phyloP scores from a whole-genome alignment of 2,329 filamentous ascomycete genomes.

The Nothophoma quercina region DNA sequence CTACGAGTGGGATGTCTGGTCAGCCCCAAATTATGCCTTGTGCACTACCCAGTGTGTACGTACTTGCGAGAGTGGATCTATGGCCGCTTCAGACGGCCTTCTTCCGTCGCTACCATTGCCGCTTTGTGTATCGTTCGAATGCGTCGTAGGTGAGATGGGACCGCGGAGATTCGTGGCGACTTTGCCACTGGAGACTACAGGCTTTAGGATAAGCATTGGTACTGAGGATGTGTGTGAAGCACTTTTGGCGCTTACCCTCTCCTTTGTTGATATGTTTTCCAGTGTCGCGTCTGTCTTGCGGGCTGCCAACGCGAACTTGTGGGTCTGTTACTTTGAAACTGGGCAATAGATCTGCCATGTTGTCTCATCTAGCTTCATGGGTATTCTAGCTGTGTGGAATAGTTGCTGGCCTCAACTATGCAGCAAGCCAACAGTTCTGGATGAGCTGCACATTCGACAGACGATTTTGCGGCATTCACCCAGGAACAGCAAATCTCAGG shows the following conservation, averaged over 20 bases:
- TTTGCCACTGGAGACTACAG: conserved; percentile 38
- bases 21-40: conserved; percentile 19
- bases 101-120: conserved; percentile 24
- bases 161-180: conserved; percentile 37
- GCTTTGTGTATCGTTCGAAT: conserved; percentile 30
- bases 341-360: conserved; percentile 51
- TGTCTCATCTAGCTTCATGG: conserved; percentile 25
- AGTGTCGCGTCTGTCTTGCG: conserved; percentile 40
- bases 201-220: conserved; percentile 26
- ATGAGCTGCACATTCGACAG: not conserved
- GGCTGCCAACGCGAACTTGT: conserved; percentile 38
- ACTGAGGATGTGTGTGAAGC: conserved; percentile 14
- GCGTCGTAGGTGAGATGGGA: conserved; percentile 30
- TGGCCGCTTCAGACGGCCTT: conserved; percentile 52
- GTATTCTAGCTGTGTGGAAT: conserved; percentile 3
- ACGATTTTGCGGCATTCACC: conserved; percentile 1
- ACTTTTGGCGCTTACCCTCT: conserved; percentile 28
- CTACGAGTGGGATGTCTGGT: conserved; percentile 39
- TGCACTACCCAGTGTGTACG: conserved; percentile 33
- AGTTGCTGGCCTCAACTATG: not conserved
- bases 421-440: not conserved
- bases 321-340: conserved; percentile 56
- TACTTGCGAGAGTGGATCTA: conserved; percentile 75
- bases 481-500: not conserved
- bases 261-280: conserved; percentile 30